Percentiles rank a stretch among this genome's conserved stretches.
Conservation (phyloP, 192 early-diverging fungal genomes). For the Gaertneriomyces sp. region DNA sequence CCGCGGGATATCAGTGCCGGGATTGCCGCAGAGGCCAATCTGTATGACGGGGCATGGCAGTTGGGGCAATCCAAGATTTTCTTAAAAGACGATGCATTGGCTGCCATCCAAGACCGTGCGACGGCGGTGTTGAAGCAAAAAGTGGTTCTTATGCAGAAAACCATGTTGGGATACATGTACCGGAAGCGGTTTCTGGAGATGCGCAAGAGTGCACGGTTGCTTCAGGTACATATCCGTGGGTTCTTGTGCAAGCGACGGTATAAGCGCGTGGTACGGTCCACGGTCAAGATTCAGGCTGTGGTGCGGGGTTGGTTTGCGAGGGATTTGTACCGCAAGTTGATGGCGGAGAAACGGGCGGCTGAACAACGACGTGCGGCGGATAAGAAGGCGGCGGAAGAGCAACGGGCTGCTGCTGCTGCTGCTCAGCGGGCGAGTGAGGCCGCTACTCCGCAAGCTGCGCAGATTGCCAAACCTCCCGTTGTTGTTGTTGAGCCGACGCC, state of each 20-base stretch:
- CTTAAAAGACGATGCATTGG: conserved; percentile 34
- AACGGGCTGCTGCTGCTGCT: conserved; percentile 1
- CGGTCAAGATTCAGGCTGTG: conserved; percentile 51
- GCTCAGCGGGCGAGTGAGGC: neutral
- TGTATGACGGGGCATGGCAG: conserved; percentile 40
- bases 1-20: conserved; percentile 16
- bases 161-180: conserved; percentile 39
- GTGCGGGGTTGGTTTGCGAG: conserved; percentile 51
- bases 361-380: conserved; percentile 11
- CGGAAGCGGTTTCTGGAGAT: conserved; percentile 37
- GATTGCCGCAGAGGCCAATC: conserved; percentile 28
- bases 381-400: conserved; percentile 1
- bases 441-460: neutral
- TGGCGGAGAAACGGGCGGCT: conserved; percentile 23
- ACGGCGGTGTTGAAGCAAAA: conserved; percentile 38
- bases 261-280: conserved; percentile 30
- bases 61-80: conserved; percentile 52
- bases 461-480: neutral
- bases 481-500: neutral
- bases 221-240: conserved; percentile 30
- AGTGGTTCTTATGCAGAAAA: conserved; percentile 42
- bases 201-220: conserved; percentile 30
- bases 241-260: conserved; percentile 42
- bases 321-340: conserved; percentile 30
- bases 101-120: conserved; percentile 28